Evolutionary conservation across 129 eudicot genomes (phyloP).

Genomic region (Lactuca saligna): DNA sequence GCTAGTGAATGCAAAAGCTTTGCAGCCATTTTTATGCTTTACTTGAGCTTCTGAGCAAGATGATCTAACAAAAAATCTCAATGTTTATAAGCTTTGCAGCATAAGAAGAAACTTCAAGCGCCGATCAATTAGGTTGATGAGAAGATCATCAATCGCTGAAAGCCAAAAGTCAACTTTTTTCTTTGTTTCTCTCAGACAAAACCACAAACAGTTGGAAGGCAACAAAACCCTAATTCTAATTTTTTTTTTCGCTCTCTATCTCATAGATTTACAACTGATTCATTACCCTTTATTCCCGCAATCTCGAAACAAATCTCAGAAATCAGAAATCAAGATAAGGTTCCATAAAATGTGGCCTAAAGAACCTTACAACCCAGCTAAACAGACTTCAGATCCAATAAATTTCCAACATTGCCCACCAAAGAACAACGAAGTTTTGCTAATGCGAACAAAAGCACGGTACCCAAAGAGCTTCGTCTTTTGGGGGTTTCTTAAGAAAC

Average conservation of each 20-base stretch:
- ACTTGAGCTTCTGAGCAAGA: neutral
- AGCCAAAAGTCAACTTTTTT: conserved; percentile 26
- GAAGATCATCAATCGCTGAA: neutral
- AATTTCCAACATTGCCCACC: conserved; percentile 20
- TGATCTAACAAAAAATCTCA: conserved; percentile 16
- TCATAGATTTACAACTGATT: conserved; percentile 8
- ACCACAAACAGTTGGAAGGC: conserved; percentile 35
- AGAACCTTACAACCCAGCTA: conserved; percentile 4
- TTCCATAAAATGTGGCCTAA: conserved; percentile 1
- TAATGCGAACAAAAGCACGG: conserved; percentile 23
- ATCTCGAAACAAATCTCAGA: conserved; percentile 10
- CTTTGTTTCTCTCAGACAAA: conserved; percentile 22
- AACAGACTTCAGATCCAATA: conserved; percentile 21
- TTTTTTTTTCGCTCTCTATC: conserved; percentile 2
- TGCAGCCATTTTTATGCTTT: conserved; percentile 63
- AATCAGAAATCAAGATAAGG: conserved; percentile 16
- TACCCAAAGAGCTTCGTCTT: conserved; percentile 1
- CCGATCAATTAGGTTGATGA: conserved; percentile 10
- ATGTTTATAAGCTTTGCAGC: conserved; percentile 21
- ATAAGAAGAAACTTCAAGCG: conserved; percentile 7
- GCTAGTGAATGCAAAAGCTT: conserved; percentile 78
- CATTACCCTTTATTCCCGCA: conserved; percentile 3
- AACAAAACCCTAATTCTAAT: conserved; percentile 14
- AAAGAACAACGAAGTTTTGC: conserved; percentile 9
- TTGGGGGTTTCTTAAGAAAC: neutral